Base-by-base conservation (phyloP, 2,329 filamentous ascomycete genomes). In the Exophiala bonariae region DNA sequence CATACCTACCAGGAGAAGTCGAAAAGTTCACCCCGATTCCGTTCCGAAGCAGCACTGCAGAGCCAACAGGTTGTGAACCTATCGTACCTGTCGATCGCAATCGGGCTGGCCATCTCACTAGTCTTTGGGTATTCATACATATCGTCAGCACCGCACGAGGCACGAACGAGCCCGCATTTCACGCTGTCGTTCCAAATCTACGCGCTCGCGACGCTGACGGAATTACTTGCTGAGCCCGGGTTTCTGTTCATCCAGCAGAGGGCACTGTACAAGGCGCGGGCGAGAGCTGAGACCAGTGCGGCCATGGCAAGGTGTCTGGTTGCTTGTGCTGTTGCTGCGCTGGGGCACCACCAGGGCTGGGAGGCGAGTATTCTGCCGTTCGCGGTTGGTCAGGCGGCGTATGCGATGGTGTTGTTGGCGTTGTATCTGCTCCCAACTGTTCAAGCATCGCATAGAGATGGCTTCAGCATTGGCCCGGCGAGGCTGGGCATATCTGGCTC, bases 191-290 rank as follows among this genome's bases (percentile, higher is more conserved):
- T 86, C 50, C 58, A 65, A 22, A 61, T 83, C 17, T 83, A 81
- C 50, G 74, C 74, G 33, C 38, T 81, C 19, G 80, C 82, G 23
- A 81, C 80, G 1, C 62, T 84, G 32, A 61, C 95, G 3, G 93
- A 99, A 69, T 77, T 99, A 11, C 67, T 89, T 1, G 84, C 87
- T 1, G 93, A 99, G 69, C 93, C 93, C 0, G 86, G 85, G 43
- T 99, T 97, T 66, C 87, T 91, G 1, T 81, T 95, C 26, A 83
- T 92, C 54, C 91, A 96, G 68, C 85, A 88, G 54, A 82, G 85
- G 39, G 80, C 95, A 57, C 77, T 86, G 19, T 95, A 95, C 62
- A 85, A 83, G 45, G 83, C 87, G 11, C 82, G 93, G 23, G 93
- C 91, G 1, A 75, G 79, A 3, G 89, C 92, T 38, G 95, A 99